A percentile compares a stretch with the other conserved stretches of the same genome.
These are phyloP conservation scores for Tephrocybe sp. DNA, from an alignment of 768 basidiomycete genomes.

Conservation along the genomic window DNA sequence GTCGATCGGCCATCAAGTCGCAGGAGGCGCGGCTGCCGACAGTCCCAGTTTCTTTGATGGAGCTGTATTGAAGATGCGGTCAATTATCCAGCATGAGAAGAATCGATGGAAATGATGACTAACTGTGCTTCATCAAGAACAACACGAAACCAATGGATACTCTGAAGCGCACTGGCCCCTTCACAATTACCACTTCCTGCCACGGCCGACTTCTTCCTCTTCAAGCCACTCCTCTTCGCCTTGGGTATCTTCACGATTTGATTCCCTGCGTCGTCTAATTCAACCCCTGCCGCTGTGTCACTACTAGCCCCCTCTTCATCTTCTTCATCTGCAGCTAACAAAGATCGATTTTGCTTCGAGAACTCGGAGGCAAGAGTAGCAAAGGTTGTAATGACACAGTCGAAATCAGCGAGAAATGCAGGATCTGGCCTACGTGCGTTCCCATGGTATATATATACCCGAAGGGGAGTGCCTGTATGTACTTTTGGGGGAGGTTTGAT, in stretches of 20 bases:
- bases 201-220: slow-evolving; percentile 55
- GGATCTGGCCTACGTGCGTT: slow-evolving; percentile 84
- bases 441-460: slow-evolving; percentile 95
- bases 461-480: slow-evolving; percentile 53
- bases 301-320: slow-evolving; percentile 69
- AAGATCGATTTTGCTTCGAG: slow-evolving; percentile 80
- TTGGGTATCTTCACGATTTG: slow-evolving; percentile 56
- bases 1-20: slow-evolving; percentile 89
- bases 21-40: slow-evolving; percentile 95
- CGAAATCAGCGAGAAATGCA: slow-evolving; percentile 87
- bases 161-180: slow-evolving; percentile 80
- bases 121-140: slow-evolving; percentile 96
- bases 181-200: slow-evolving; percentile 35
- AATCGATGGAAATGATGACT: not conserved
- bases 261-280: slow-evolving; percentile 68
- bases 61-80: slow-evolving; percentile 46
- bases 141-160: slow-evolving; percentile 94
- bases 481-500: slow-evolving; percentile 32
- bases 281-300: slow-evolving; percentile 58
- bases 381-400: slow-evolving; percentile 97
- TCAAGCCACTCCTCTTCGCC: slow-evolving; percentile 64
- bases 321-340: slow-evolving; percentile 66
- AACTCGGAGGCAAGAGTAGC: slow-evolving; percentile 94
- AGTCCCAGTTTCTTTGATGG: slow-evolving; percentile 94
- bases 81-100: slow-evolving; percentile 1